A percentile compares a stretch with the other conserved stretches of the same genome.
Conservation (phyloP, 345 rosid genomes). For the Gossypium rotundifolium region DNA sequence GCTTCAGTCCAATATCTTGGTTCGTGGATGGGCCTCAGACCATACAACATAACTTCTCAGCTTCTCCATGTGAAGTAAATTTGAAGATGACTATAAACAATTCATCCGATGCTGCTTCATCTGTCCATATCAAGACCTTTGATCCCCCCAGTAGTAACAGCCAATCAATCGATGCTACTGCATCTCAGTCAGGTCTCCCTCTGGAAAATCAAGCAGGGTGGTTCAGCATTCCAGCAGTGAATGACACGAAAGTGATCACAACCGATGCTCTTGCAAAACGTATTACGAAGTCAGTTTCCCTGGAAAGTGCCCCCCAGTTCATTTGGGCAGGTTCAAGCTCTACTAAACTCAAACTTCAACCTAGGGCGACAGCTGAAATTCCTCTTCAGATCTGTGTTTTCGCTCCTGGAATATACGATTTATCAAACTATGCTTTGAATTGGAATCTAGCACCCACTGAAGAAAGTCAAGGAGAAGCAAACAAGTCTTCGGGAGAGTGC, state of each 20-base stretch:
- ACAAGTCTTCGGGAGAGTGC: conserved; percentile 50
- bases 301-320: conserved; percentile 55
- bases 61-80: conserved; percentile 52
- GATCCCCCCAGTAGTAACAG: conserved; percentile 26
- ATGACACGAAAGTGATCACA: conserved; percentile 46
- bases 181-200: conserved; percentile 15
- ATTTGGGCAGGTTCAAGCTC: conserved; percentile 81
- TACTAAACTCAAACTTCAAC: conserved; percentile 47
- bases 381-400: conserved; percentile 69
- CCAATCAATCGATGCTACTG: conserved; percentile 25
- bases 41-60: conserved; percentile 54
- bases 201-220: conserved; percentile 58
- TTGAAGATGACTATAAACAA: conserved; percentile 63
- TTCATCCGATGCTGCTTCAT: conserved; percentile 40
- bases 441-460: conserved; percentile 44
- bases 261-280: conserved; percentile 33
- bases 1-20: conserved; percentile 72
- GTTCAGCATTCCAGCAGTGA: conserved; percentile 40
- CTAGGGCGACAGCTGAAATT: conserved; percentile 48
- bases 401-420: conserved; percentile 69
- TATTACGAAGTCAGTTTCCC: conserved; percentile 26
- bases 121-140: conserved; percentile 41
- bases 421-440: conserved; percentile 63
- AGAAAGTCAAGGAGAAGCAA: conserved; percentile 24
- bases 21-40: conserved; percentile 54